phyloP scores from a whole-genome alignment of 306 rosid genomes.

The Vachellia collinsii region DNA sequence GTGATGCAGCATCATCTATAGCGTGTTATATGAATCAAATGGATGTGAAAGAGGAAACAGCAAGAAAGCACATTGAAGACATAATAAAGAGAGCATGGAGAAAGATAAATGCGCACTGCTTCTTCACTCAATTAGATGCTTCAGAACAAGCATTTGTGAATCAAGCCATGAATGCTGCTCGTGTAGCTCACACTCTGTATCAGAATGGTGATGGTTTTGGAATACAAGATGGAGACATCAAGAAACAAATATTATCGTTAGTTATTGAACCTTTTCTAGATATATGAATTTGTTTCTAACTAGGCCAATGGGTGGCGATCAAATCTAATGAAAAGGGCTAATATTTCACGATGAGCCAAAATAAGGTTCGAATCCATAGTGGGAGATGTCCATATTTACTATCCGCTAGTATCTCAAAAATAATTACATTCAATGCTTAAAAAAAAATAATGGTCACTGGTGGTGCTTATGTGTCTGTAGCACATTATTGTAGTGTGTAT shows the following conservation, averaged over 20 bases:
- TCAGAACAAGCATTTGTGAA: slow-evolving; percentile 15
- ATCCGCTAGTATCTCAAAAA: too few species aligned
- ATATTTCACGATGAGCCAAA: too few species aligned
- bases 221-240: slow-evolving; percentile 35
- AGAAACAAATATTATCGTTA: slow-evolving; percentile 22
- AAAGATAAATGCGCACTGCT: slow-evolving; percentile 39
- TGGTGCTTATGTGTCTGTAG: background rate
- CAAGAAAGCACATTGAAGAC: slow-evolving; percentile 23
- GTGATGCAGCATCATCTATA: slow-evolving; percentile 51
- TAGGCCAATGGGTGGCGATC: too few species aligned
- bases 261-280: slow-evolving; percentile 32
- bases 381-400: too few species aligned
- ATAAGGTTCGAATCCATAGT: too few species aligned
- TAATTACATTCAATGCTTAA: too few species aligned
- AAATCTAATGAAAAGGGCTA: too few species aligned
- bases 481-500: background rate
- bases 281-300: too few species aligned
- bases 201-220: slow-evolving; percentile 46
- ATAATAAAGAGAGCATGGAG: slow-evolving; percentile 43
- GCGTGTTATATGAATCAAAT: slow-evolving; percentile 45
- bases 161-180: slow-evolving; percentile 36
- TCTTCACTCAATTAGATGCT: background rate
- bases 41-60: slow-evolving; percentile 39
- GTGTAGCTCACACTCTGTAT: slow-evolving; percentile 45
- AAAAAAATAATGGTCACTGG: background rate